These are phyloP conservation scores for Arthrobotrys conoides DNA, from an alignment of 2,329 filamentous ascomycete genomes.

Conservation along the genomic window DNA sequence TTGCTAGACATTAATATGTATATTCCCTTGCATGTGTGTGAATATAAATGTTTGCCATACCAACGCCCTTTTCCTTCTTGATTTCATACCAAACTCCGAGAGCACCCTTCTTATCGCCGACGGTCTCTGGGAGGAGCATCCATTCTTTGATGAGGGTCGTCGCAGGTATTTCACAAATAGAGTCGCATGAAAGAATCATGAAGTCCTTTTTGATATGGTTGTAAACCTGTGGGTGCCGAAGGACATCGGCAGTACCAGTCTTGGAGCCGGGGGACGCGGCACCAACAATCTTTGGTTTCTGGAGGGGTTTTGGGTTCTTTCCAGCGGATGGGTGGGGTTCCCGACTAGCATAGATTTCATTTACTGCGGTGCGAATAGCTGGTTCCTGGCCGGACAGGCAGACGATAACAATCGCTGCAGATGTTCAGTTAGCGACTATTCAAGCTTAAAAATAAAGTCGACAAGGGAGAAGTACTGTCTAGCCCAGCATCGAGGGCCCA, in stretches of 20 bases:
- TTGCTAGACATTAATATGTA: neutral
- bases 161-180: slow-evolving; percentile 90
- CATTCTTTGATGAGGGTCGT: slow-evolving; percentile 88
- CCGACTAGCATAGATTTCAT: slow-evolving; percentile 53
- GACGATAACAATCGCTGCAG: slow-evolving; percentile 63
- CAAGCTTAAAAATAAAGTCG: too few species aligned
- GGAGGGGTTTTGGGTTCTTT: slow-evolving; percentile 47
- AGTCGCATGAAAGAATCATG: slow-evolving; percentile 89
- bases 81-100: slow-evolving; percentile 93
- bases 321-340: slow-evolving; percentile 40
- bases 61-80: slow-evolving; percentile 78
- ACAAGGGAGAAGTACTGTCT: slow-evolving; percentile 52
- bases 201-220: slow-evolving; percentile 87
- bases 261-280: slow-evolving; percentile 13
- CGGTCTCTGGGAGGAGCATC: slow-evolving; percentile 72
- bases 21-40: neutral
- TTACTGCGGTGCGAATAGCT: slow-evolving; percentile 50
- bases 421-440: slow-evolving; percentile 70
- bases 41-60: slow-evolving; percentile 20
- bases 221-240: slow-evolving; percentile 86
- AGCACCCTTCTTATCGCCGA: slow-evolving; percentile 72
- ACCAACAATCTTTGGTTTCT: slow-evolving; percentile 67
- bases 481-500: slow-evolving; percentile 84
- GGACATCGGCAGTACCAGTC: slow-evolving; percentile 84
- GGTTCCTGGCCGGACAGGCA: slow-evolving; percentile 55